These are phyloP conservation scores for Cyclostephanos tholiformis DNA, from an alignment of 108 stramenopile genomes.

Conservation along the genomic window DNA sequence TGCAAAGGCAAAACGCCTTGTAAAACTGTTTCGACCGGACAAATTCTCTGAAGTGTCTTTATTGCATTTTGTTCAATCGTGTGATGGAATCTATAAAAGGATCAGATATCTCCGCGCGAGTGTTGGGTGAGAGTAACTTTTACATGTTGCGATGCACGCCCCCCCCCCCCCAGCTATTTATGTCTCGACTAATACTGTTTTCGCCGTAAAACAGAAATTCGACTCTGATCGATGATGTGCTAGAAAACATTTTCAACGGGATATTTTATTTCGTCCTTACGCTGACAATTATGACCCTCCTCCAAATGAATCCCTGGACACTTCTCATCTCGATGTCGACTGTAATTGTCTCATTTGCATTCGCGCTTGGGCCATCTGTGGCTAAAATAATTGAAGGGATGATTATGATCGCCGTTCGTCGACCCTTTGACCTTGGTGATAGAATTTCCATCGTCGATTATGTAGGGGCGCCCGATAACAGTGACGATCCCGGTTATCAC, in stretches of 20 bases:
- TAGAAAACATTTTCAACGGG: conserved; percentile 65
- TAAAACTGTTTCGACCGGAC: conserved; percentile 68
- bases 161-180: neutral
- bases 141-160: neutral
- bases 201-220: conserved; percentile 49
- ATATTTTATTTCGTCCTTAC: conserved; percentile 63
- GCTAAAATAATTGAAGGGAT: conserved; percentile 78
- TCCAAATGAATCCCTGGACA: conserved; percentile 78
- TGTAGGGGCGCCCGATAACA: conserved; percentile 21
- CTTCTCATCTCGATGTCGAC: conserved; percentile 72
- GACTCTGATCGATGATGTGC: conserved; percentile 70
- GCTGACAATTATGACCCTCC: conserved; percentile 48
- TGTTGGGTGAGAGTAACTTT: conserved; percentile 11
- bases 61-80: conserved; percentile 51
- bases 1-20: conserved; percentile 55
- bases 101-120: conserved; percentile 66
- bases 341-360: conserved; percentile 70
- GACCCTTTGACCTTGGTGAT: conserved; percentile 85
- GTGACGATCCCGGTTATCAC: conserved; percentile 34
- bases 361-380: conserved; percentile 71
- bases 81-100: conserved; percentile 72
- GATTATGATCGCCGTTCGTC: conserved; percentile 68
- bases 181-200: neutral
- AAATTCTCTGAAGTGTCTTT: conserved; percentile 53
- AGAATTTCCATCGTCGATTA: conserved; percentile 68